phyloP scores from a whole-genome alignment of 2,329 filamentous ascomycete genomes.

The Fusarium sp. region DNA sequence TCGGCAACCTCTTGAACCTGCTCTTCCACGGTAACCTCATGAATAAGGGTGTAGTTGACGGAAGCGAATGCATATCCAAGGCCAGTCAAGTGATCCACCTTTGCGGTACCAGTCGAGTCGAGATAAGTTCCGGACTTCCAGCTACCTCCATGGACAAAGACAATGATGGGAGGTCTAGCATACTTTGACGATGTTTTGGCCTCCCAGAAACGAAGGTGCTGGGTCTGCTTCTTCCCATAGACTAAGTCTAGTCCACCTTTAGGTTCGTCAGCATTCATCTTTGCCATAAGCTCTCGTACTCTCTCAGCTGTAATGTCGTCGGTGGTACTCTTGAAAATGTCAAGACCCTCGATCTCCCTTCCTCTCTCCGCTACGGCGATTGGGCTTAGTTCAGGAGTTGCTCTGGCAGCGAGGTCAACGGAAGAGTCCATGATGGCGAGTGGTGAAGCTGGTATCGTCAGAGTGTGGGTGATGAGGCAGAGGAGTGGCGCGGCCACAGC shows the following conservation, averaged over 20 bases:
- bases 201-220: conserved; percentile 9
- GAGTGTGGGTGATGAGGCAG: not conserved
- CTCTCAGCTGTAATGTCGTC: conserved; percentile 5
- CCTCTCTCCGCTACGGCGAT: not conserved
- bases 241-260: not conserved
- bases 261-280: conserved; percentile 6
- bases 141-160: conserved; percentile 11
- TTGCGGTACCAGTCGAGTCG: conserved; percentile 9
- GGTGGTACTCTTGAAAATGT: not conserved
- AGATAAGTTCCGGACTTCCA: conserved; percentile 19
- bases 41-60: conserved; percentile 7
- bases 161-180: not conserved
- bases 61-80: conserved; percentile 7
- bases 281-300: not conserved
- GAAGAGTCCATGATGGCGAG: not conserved
- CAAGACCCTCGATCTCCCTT: not conserved
- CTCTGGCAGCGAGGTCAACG: fast-evolving
- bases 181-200: fast-evolving
- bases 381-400: not conserved
- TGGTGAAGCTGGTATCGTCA: not conserved
- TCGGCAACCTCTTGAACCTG: conserved; percentile 20
- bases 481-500: not conserved
- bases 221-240: not conserved
- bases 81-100: conserved; percentile 2
- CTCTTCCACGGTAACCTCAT: not conserved